phyloP scores from a whole-genome alignment of 2,329 filamentous ascomycete species.

The Lachnellula subtilissima region DNA sequence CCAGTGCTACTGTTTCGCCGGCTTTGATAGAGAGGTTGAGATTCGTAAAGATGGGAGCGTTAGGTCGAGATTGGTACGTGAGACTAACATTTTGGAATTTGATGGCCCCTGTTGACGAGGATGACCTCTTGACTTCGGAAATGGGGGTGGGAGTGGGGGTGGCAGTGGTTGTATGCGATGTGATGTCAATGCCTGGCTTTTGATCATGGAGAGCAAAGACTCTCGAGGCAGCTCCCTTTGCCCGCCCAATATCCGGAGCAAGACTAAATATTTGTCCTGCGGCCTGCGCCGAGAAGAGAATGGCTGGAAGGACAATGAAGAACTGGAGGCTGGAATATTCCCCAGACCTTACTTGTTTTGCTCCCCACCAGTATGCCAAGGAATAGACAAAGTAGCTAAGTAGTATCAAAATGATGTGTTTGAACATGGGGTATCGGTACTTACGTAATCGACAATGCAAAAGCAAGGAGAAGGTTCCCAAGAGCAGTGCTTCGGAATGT shows the following conservation, averaged over 20 bases:
- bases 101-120: constrained; percentile 35
- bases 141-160: background rate
- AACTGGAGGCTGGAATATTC: constrained; percentile 63
- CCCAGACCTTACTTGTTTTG: constrained; percentile 63
- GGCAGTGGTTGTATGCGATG: background rate
- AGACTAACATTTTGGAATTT: constrained; percentile 57
- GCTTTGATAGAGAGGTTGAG: constrained; percentile 53
- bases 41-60: constrained; percentile 52
- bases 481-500: constrained; percentile 45
- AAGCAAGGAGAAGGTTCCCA: constrained; percentile 56
- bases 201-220: constrained; percentile 48
- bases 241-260: constrained; percentile 68
- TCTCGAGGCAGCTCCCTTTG: constrained; percentile 54
- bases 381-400: constrained; percentile 65
- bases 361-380: constrained; percentile 76
- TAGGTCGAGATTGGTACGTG: constrained; percentile 58
- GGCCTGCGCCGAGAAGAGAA: constrained; percentile 68
- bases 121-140: constrained; percentile 2
- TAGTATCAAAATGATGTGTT: constrained; percentile 36
- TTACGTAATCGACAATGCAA: constrained; percentile 39
- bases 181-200: constrained; percentile 32
- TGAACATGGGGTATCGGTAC: background rate
- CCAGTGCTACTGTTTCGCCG: constrained; percentile 58
- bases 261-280: constrained; percentile 73
- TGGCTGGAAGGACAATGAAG: constrained; percentile 66